Percentiles rank a stretch among this genome's conserved stretches.
Conservation (phyloP, 371 early-diverging fungal species). For the Globomyces sp. region DNA sequence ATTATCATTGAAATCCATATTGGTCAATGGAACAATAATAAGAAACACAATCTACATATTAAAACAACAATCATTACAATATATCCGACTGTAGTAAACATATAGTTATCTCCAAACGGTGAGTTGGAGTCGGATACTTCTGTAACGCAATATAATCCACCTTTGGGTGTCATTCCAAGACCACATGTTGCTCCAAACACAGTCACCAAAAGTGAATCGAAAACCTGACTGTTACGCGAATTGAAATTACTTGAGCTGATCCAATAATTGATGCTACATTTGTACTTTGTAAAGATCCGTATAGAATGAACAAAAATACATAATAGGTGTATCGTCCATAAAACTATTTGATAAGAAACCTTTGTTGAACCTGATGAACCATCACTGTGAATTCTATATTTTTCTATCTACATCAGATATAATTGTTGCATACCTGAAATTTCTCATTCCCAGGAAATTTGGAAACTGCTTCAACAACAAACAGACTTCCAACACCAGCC, state of each 20-base stretch:
- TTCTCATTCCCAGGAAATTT: conserved; percentile 50
- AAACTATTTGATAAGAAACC: conserved; percentile 26
- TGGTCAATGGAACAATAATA: conserved; percentile 40
- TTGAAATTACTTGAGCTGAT: conserved; percentile 41
- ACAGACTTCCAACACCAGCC: conserved; percentile 39
- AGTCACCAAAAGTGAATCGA: conserved; percentile 42
- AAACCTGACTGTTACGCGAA: conserved; percentile 19
- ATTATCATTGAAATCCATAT: conserved; percentile 46
- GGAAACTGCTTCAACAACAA: conserved; percentile 43
- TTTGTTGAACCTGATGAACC: conserved; percentile 39
- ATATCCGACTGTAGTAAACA: conserved; percentile 43
- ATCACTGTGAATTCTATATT: conserved; percentile 52
- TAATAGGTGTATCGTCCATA: conserved; percentile 51
- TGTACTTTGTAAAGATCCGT: conserved; percentile 43
- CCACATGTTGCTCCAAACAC: conserved; percentile 46
- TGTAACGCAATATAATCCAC: conserved; percentile 41
- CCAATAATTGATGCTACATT: conserved; percentile 50
- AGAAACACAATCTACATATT: too few relatives aligned
- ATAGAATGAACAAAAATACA: conserved; percentile 42
- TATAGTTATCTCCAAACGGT: conserved; percentile 48
- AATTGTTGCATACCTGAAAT: conserved; percentile 37
- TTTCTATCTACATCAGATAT: conserved; percentile 20
- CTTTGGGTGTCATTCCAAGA: conserved; percentile 32
- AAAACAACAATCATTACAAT: conserved; percentile 28
- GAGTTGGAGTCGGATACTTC: conserved; percentile 30